Evolutionary conservation across 139 green algal genomes (phyloP).

Genomic region (Coelastrella sp.): DNA sequence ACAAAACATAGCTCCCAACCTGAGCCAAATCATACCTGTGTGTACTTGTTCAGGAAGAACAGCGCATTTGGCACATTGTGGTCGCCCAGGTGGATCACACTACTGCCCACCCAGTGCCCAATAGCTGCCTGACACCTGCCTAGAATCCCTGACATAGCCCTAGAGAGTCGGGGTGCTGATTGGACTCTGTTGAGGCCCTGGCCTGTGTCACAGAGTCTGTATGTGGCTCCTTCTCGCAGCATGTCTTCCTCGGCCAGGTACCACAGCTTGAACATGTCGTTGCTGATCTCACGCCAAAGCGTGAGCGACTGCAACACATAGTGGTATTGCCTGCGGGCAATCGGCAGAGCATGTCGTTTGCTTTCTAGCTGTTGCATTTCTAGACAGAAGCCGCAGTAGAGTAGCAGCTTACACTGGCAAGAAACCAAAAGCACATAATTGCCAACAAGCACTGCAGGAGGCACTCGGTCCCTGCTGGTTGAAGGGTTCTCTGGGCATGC

Average conservation of each 20-base stretch:
- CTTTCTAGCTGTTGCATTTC: too few relatives aligned
- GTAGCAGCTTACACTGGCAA: too few relatives aligned
- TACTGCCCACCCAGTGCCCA: constrained; percentile 92
- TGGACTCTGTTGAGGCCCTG: constrained; percentile 96
- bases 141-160: constrained; percentile 85
- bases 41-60: constrained; percentile 99
- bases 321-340: constrained; percentile 81
- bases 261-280: constrained; percentile 94
- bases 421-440: too few relatives aligned
- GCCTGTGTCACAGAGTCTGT: constrained; percentile 93
- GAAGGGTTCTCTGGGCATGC: too few relatives aligned
- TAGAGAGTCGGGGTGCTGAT: constrained; percentile 47
- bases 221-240: constrained; percentile 81
- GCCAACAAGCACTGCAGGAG: too few relatives aligned
- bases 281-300: constrained; percentile 92
- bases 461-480: too few relatives aligned
- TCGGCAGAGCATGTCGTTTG: too few relatives aligned
- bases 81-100: constrained; percentile 96
- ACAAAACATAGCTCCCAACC: too few relatives aligned
- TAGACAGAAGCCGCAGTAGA: too few relatives aligned
- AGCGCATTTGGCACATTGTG: constrained; percentile 97
- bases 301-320: constrained; percentile 94
- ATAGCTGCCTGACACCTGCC: constrained; percentile 77
- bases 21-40: constrained; percentile 57
- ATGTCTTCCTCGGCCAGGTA: constrained; percentile 91